These are phyloP conservation scores for Linnemannia zychae DNA, from an alignment of 192 early-diverging fungal genomes.

Conservation along the genomic window DNA sequence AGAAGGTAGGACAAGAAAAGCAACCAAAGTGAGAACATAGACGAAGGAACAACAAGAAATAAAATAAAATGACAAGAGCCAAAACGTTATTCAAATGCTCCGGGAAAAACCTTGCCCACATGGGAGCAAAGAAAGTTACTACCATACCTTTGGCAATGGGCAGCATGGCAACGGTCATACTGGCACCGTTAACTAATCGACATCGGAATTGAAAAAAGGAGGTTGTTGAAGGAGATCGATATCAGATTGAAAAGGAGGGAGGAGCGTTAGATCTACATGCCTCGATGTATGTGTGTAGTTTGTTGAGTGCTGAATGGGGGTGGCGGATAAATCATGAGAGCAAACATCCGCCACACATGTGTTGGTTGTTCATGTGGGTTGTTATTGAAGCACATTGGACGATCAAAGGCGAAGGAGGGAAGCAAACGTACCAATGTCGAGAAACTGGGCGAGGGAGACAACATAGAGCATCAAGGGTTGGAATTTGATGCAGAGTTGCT, in stretches of 20 bases:
- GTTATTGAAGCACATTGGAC: not conserved
- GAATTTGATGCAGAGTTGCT: conserved; percentile 19
- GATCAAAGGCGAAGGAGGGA: not conserved
- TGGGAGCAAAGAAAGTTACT: not conserved
- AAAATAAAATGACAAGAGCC: not conserved
- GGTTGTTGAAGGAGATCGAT: not conserved
- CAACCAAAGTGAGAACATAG: not conserved
- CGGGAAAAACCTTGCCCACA: not conserved
- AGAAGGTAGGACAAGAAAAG: not conserved
- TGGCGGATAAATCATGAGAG: not conserved
- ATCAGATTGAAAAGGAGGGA: not conserved
- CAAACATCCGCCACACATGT: not conserved
- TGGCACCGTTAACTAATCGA: conserved; percentile 40
- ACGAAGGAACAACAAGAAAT: not conserved
- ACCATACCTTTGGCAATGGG: conserved; percentile 39
- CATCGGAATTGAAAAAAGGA: conserved; percentile 5
- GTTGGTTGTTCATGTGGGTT: not conserved
- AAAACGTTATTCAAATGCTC: conserved; percentile 1
- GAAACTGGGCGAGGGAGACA: conserved; percentile 51
- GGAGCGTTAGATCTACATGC: conserved; percentile 8
- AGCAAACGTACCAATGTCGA: conserved; percentile 41
- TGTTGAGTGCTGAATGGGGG: not conserved
- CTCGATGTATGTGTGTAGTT: not conserved
- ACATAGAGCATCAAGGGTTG: conserved; percentile 53
- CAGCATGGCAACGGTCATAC: conserved; percentile 50